Evolutionary conservation across 305 asterid genomes (phyloP), one percentile per base, ranked within the genome.

Genomic region (Fraxinus platypoda): DNA sequence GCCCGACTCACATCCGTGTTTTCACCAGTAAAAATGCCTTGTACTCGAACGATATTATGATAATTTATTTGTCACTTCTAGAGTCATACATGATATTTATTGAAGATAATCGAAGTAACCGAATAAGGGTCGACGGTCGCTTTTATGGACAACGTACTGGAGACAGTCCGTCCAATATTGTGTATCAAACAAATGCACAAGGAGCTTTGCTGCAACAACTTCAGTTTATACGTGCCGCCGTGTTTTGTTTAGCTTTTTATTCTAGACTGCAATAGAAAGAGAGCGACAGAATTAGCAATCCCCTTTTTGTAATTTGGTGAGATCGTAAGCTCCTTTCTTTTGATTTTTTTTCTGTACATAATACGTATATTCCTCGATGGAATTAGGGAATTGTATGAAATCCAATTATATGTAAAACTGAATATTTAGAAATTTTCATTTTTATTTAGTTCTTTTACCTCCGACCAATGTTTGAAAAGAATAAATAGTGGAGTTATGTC

Each of bases 1-100:
- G 98, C 98, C 43, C 90, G 95, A 17, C 97, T 95, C 43, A 95
- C 99, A 0, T 96, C 91, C 30, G 97, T 95, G 0, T 91, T 95
- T 86, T 94, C 98, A 59, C 99, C 98, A 0, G 83, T 92, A 59
- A 85, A 92, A 87, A 95, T 94, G 98, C 89, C 94, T 1, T 95
- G 97, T 89, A 88, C 91, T 64, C 90, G 94, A 33, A 52, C 85
- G 77, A 80, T 85, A 33, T 84, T 80, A 37, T 87, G 89, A 89
- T 49, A 73, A 13, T 41, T 43, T 31, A 11, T 11, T 37, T 0
- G 35, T 23, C 8, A 26, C 33, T 41, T 25, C 30, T 28, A 5
- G 1, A 81, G 52, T 28, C 9, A 57, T 76, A 46, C 81, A 25
- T 37, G 76, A 11, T 1, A 70, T 49, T 54, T 74, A 37, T n/a